phyloP scores from a whole-genome alignment of 805 yeast species.

The Komagataella kurtzmanii region DNA sequence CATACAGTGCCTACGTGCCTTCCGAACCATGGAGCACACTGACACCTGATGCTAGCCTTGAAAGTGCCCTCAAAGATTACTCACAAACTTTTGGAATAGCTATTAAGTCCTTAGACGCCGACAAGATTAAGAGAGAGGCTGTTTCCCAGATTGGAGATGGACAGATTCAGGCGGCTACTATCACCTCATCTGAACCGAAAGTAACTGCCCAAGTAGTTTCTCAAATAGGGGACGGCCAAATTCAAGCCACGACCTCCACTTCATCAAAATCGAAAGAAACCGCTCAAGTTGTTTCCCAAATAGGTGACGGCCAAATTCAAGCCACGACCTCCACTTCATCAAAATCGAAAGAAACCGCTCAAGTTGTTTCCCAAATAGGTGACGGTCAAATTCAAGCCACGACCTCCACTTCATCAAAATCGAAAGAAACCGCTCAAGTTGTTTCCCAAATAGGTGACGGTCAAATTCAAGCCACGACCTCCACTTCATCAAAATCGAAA shows the following conservation, averaged over 20 bases:
- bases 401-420: constrained; percentile 19
- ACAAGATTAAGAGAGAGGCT: constrained; percentile 16
- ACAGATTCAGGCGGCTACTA: constrained; percentile 39
- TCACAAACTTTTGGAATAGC: constrained; percentile 54
- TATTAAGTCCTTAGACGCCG: constrained; percentile 34
- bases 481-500: constrained; percentile 17
- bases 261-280: constrained; percentile 17
- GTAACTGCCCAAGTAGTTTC: constrained; percentile 27
- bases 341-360: constrained; percentile 17
- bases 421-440: constrained; percentile 21
- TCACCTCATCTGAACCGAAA: constrained; percentile 19
- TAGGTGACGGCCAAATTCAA: constrained; percentile 41
- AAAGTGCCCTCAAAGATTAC: constrained; percentile 47
- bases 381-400: constrained; percentile 42
- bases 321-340: constrained; percentile 24
- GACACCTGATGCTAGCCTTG: constrained; percentile 43
- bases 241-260: constrained; percentile 34
- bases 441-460: constrained; percentile 39
- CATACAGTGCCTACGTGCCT: constrained; percentile 52
- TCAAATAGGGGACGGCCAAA: constrained; percentile 52
- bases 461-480: constrained; percentile 34
- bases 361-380: constrained; percentile 31
- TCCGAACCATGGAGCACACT: constrained; percentile 60
- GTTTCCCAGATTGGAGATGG: constrained; percentile 51
- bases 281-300: constrained; percentile 28